Evolutionary conservation across 495 filamentous ascomycete species (phyloP).

Genomic region (Penicillium psychrofluorescens): DNA sequence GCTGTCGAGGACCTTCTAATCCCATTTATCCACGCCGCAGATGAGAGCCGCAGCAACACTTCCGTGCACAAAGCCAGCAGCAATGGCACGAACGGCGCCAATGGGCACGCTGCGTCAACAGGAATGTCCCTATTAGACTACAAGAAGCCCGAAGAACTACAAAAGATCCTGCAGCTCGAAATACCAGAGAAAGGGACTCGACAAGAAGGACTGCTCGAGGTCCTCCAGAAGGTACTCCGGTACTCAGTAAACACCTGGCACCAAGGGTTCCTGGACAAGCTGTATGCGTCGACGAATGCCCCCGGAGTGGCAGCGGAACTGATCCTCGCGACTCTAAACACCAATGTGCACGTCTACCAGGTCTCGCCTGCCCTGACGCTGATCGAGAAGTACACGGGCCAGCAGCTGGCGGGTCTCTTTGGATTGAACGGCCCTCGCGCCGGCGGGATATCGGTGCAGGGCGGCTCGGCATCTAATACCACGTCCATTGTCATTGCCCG

Average conservation of each 20-base stretch:
- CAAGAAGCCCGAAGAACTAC: conserved; percentile 62
- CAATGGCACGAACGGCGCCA: conserved; percentile 28
- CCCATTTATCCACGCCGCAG: conserved; percentile 70
- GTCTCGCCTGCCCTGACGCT: conserved; percentile 83
- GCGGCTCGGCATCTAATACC: conserved; percentile 78
- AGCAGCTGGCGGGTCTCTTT: conserved; percentile 64
- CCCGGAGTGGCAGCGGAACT: conserved; percentile 79
- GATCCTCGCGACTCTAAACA: conserved; percentile 76
- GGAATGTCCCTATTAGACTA: conserved; percentile 62
- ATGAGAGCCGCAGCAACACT: conserved; percentile 46
- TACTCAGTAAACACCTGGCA: conserved; percentile 96
- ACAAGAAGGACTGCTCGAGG: conserved; percentile 61
- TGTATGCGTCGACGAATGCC: conserved; percentile 81
- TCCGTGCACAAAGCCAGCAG: conserved; percentile 32
- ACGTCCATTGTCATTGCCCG: conserved; percentile 85
- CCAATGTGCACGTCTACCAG: conserved; percentile 83
- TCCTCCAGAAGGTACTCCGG: conserved; percentile 58
- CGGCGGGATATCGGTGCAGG: conserved; percentile 82
- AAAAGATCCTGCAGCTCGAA: conserved; percentile 53
- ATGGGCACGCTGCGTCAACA: conserved; percentile 34
- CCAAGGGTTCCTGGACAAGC: conserved; percentile 88
- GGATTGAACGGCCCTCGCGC: conserved; percentile 65
- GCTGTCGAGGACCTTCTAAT: conserved; percentile 69
- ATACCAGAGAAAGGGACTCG: conserved; percentile 61
- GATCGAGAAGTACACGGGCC: conserved; percentile 72